Evolutionary conservation across 257 asterid species (phyloP).

Genomic region (Nicotiana obtusifolia): DNA sequence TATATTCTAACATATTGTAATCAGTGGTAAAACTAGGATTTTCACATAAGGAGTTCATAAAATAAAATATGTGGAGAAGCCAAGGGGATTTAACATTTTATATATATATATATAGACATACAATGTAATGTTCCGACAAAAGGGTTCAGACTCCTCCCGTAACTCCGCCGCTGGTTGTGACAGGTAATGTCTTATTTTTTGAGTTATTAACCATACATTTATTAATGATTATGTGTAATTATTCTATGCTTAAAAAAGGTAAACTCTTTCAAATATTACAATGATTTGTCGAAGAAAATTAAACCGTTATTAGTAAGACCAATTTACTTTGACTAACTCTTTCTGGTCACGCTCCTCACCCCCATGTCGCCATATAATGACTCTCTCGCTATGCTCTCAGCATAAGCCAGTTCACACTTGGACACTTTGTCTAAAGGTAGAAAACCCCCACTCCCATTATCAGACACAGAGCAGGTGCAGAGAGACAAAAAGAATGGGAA

Average conservation of each 20-base stretch:
- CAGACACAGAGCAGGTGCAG: neutral
- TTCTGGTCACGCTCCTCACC: neutral
- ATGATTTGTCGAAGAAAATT: neutral
- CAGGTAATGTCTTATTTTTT: too few species aligned
- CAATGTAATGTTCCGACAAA: too few species aligned
- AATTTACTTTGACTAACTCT: neutral
- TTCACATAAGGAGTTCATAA: too few species aligned
- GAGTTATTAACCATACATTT: too few species aligned
- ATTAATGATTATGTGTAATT: too few species aligned
- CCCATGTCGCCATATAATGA: conserved; percentile 12
- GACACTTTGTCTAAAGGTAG: neutral
- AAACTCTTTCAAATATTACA: neutral
- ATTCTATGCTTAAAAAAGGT: neutral
- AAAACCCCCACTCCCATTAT: neutral
- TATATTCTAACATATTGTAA: too few species aligned
- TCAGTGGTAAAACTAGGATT: too few species aligned
- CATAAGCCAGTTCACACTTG: conserved; percentile 13
- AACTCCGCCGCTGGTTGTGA: too few species aligned
- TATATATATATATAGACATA: too few species aligned
- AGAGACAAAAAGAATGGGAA: conserved; percentile 5
- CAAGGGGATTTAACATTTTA: too few species aligned
- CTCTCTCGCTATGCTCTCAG: neutral
- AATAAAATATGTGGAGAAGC: too few species aligned
- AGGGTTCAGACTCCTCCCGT: too few species aligned
- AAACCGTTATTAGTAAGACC: neutral